Base-by-base conservation (phyloP, 73 alveolate genomes). In the Diophrys appendiculata region DNA sequence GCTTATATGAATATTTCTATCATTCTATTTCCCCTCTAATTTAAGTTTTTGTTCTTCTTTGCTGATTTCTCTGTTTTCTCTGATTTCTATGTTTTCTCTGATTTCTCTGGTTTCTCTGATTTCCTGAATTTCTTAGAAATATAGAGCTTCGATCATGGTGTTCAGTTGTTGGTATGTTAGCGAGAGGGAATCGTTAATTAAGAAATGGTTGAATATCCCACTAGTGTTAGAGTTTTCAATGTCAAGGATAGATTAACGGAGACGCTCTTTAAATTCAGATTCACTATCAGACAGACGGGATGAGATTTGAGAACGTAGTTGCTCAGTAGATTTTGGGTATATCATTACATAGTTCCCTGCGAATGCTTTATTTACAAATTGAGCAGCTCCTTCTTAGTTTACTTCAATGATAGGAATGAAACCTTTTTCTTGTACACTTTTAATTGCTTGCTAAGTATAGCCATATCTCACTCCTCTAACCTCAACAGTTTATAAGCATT, bases 301-400 rank as follows among this genome's bases (percentile, higher is more conserved):
- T 29, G 95, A 90, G 18, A 94, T 75, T 69, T 97, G 80, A 29
- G 79, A 83, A 71, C 96, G 83, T 52, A 94, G 79, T 31, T 82
- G 94, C 29, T 94, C 96, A 81, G 92, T 78, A 26, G 94, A 73
- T 14, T 96, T 96, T 2, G 98, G 97, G 77, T 86, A 79, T 11
- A 94, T 77, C n/a, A 91, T 89, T 2, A 94, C 79, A 76, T 78
- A 88, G 82, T 94, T 91, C 2, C 93, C 97, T 30, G 92, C 97
- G 33, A 94, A 67, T 5, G 92, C 92, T 52, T 74, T 72, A 65
- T n/a, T n/a, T n/a, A n/a, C n/a, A n/a, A 94, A 76, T 81, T 88
- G 82, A 75, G 79, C 83, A 27, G 97, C 98, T 13, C 96, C 96
- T 68, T 89, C 80, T 53, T 88, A 92, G 82, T 92, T 88, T 23